Evolutionary conservation across 345 rosid genomes (phyloP).

Genomic region (Mercurialis annua): DNA sequence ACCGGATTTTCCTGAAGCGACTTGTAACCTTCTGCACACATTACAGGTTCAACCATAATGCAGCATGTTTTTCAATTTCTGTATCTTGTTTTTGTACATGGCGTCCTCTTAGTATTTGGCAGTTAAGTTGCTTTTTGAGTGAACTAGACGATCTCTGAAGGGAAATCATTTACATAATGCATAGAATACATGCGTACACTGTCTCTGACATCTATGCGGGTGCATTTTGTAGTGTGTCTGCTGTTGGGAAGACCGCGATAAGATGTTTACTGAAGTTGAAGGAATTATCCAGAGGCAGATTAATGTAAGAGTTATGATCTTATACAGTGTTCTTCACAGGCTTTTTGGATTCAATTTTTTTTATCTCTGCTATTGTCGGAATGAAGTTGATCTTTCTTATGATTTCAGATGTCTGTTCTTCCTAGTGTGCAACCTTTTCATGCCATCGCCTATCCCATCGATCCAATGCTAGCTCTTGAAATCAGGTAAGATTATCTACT

Average conservation of each 20-base stretch:
- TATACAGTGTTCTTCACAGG: not conserved
- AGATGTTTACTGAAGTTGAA: conserved; percentile 82
- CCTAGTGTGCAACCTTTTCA: conserved; percentile 99
- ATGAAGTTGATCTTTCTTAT: not conserved
- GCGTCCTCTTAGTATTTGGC: not conserved
- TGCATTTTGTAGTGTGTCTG: conserved; percentile 62
- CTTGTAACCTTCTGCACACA: conserved; percentile 94
- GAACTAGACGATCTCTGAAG: not conserved
- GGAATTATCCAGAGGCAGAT: conserved; percentile 83
- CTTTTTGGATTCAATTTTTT: not conserved
- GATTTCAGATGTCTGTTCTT: conserved; percentile 72
- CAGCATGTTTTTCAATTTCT: not conserved
- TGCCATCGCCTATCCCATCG: conserved; percentile 97
- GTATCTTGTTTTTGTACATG: not conserved
- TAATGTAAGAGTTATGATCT: conserved; percentile 39
- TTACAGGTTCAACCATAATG: conserved; percentile 52
- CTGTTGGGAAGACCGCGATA: conserved; percentile 89
- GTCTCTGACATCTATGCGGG: not conserved
- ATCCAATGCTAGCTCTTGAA: conserved; percentile 91
- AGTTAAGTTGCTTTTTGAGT: not conserved
- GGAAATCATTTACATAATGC: not conserved
- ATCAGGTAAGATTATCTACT: conserved; percentile 54
- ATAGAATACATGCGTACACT: not conserved
- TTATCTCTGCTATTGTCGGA: not conserved
- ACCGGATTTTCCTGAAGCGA: conserved; percentile 96